Percentiles rank a stretch among this genome's conserved stretches.
Evolutionary conservation across 805 yeast species (phyloP).

Genomic region (Starmerella sirachaensis): DNA sequence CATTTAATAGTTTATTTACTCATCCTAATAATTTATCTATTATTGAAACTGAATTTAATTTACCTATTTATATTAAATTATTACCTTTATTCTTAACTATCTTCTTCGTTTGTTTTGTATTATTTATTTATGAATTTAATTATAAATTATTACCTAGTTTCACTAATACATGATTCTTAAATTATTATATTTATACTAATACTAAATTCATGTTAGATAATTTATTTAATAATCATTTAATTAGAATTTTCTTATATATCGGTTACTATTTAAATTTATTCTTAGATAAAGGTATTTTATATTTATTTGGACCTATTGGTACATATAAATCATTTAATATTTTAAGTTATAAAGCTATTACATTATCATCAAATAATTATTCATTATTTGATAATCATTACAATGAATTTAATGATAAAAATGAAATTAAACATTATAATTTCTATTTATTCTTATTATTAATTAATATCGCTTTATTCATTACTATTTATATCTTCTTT

Average conservation of each 20-base stretch:
- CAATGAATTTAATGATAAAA: background rate
- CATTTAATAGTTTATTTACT: conserved; percentile 1
- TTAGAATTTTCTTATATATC: background rate
- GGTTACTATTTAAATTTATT: background rate
- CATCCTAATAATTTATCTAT: background rate
- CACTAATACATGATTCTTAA: background rate
- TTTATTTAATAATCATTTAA: background rate
- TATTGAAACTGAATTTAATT: background rate
- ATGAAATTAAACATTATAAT: background rate
- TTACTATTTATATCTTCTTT: background rate
- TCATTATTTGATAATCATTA: background rate
- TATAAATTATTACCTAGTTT: background rate
- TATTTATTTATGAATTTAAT: background rate
- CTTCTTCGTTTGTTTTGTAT: background rate
- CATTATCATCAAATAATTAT: background rate
- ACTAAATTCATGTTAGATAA: background rate
- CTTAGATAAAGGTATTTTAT: background rate
- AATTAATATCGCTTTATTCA: background rate
- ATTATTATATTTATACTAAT: background rate
- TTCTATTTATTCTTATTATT: background rate
- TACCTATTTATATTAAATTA: background rate
- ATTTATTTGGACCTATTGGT: background rate
- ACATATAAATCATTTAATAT: background rate
- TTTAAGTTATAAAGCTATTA: background rate
- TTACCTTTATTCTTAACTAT: background rate